Evolutionary conservation across 169 alveolate species (phyloP), one percentile per base, ranked within the genome.

Genomic region (Cryptosporidium bovis): DNA sequence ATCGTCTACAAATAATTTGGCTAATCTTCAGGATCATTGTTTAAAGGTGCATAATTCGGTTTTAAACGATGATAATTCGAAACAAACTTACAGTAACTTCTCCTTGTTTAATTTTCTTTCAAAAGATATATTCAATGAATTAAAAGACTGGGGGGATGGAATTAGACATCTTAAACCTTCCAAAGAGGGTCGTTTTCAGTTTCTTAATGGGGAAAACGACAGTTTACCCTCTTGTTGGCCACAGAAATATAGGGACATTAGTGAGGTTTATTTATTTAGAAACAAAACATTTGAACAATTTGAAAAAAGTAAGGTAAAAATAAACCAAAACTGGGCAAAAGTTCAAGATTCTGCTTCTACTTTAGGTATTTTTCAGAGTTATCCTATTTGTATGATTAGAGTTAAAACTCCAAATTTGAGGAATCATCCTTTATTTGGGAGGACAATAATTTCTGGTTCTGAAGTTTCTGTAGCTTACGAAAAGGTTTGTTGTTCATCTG

Each of bases 181-280:
- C 4, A 46, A 18, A n/a, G 64, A 53, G 29, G 64, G 64, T 13
- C 48, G 10, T 40, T 40, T 40, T 40, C 2, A 40, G 10, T 40
- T 40, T 40, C 4, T 40, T 8, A 6, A 40, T 4, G 31, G 44
- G 1, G 20, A 34, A 10, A 40, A 15, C 12, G 44, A 53, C 12
- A 36, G 33, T 27, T 50, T 77, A 13, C 87, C 87, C 34, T 77
- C 87, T 13, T 60, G 69, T 16, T 77, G 87, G 87, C 87, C 87
- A n/a, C 48, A 16, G n/a, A 62, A 77, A 16, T 77, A 77, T 77
- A 24, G 51, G 48, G 51, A 55, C 27, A 51, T 60, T 65, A 18
- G 40, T 20, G 31, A 44, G 29, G 24, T 77, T 77, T 16, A 48
- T 40, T 64, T 77, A 20, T 20, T 62, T 33, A 56, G 87, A 15